Conservation (phyloP, 257 asterid species). For the Nemophila menziesii region DNA sequence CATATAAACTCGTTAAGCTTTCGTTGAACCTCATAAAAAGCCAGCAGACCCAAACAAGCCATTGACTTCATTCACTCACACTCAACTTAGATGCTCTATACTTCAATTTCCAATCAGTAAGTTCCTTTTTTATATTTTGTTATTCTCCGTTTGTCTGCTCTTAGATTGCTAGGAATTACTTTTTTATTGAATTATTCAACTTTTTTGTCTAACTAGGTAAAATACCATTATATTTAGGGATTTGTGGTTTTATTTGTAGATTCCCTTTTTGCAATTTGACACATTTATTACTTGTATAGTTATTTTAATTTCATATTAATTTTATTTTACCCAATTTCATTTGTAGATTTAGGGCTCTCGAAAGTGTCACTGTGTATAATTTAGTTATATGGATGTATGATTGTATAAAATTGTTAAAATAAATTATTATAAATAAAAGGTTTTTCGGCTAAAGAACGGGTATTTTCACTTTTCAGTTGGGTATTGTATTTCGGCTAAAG, state of each 20-base stretch:
- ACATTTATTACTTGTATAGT: not conserved
- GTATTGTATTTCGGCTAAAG: too few relatives aligned
- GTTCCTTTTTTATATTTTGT: not conserved
- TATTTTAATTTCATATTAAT: too few relatives aligned
- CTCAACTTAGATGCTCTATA: not conserved
- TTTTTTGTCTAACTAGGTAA: too few relatives aligned
- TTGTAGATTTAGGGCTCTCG: not conserved
- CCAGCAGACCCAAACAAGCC: not conserved
- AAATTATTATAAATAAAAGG: too few relatives aligned
- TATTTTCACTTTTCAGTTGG: not conserved
- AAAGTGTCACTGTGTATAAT: not conserved
- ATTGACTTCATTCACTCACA: not conserved
- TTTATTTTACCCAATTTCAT: not conserved
- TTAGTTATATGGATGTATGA: not conserved
- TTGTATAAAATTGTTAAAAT: too few relatives aligned
- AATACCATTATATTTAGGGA: too few relatives aligned
- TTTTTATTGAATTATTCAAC: not conserved
- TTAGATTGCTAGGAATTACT: not conserved
- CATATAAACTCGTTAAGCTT: not conserved
- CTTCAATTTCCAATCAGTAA: slow-evolving; percentile 12
- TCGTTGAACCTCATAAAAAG: too few relatives aligned
- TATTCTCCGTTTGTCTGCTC: not conserved
- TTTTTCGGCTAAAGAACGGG: not conserved
- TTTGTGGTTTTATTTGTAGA: too few relatives aligned
- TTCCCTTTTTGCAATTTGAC: not conserved